Percentiles rank a stretch among this genome's conserved stretches.
Conservation (phyloP, 2,329 filamentous ascomycete genomes). For the Pyrenochaeta sp. region DNA sequence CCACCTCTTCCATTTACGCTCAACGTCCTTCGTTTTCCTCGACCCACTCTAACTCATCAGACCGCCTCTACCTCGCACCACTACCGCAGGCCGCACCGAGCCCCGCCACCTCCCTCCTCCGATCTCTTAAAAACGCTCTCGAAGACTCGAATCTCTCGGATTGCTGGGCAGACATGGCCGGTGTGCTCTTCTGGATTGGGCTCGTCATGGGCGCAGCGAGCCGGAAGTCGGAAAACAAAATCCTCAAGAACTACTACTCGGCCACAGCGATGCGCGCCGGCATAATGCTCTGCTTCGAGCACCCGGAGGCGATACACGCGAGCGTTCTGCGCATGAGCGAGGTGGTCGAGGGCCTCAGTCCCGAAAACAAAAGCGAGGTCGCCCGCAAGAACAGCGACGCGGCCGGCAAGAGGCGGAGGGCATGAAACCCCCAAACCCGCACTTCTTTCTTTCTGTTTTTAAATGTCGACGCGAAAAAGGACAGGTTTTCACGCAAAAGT, state of each 20-base stretch:
- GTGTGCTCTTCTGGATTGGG: conserved; percentile 48
- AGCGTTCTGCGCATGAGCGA: conserved; percentile 38
- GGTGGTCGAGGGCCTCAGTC: conserved; percentile 25
- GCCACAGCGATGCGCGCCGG: conserved; percentile 41
- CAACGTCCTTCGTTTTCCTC: conserved; percentile 14
- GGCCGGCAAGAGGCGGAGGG: conserved; percentile 22
- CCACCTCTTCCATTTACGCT: conserved; percentile 2
- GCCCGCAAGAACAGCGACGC: conserved; percentile 1
- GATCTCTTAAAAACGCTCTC: conserved; percentile 30
- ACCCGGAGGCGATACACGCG: conserved; percentile 38
- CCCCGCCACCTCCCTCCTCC: conserved; percentile 23
- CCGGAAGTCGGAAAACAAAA: conserved; percentile 24
- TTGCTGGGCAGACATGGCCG: conserved; percentile 47
- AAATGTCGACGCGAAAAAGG: too few species aligned
- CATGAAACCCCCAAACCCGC: too few species aligned
- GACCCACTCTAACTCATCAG: conserved; percentile 11
- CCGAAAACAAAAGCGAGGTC: conserved; percentile 3
- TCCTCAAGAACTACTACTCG: conserved; percentile 38
- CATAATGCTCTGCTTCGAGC: conserved; percentile 47
- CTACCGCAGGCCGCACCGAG: conserved; percentile 6
- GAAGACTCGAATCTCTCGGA: conserved; percentile 40
- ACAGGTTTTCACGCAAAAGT: conserved; percentile 4
- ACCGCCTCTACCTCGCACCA: conserved; percentile 7
- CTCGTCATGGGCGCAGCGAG: conserved; percentile 44
- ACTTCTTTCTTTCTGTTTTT: too few species aligned